A percentile compares a stretch with the other conserved stretches of the same genome.
Evolutionary conservation across 169 alveolate species (phyloP).

Genomic region (Plasmodium gonderi): DNA sequence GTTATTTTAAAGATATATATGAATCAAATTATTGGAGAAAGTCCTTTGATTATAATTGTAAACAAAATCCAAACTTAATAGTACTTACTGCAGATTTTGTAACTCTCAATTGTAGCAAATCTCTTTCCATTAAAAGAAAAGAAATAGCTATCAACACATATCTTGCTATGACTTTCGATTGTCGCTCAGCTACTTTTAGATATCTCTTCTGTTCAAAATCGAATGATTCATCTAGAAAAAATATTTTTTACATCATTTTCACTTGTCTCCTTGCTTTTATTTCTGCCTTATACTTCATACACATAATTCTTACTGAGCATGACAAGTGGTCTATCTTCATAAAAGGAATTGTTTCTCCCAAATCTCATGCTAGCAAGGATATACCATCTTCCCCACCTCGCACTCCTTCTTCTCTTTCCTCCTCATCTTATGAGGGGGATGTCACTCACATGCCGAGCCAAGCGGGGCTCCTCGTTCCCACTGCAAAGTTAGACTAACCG

Average conservation of each 20-base stretch:
- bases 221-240: background rate
- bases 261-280: slow-evolving; percentile 29
- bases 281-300: slow-evolving; percentile 31
- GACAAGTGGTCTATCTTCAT: slow-evolving; percentile 6
- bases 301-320: background rate
- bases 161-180: slow-evolving; percentile 60
- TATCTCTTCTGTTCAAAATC: slow-evolving; percentile 37
- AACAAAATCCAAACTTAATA: background rate
- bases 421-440: too few relatives aligned
- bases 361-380: background rate
- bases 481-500: too few relatives aligned
- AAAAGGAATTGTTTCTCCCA: background rate
- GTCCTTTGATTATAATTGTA: slow-evolving; percentile 3
- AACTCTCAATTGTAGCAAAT: slow-evolving; percentile 9
- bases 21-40: slow-evolving; percentile 19
- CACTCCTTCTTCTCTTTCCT: too few relatives aligned
- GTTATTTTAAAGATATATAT: slow-evolving; percentile 64
- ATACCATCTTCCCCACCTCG: too few relatives aligned
- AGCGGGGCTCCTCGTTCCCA: too few relatives aligned
- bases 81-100: slow-evolving; percentile 39
- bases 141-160: slow-evolving; percentile 48
- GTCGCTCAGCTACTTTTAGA: slow-evolving; percentile 23
- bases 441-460: too few relatives aligned
- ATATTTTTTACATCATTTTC: slow-evolving; percentile 11
- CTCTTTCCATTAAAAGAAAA: slow-evolving; percentile 17